Conservation (phyloP, 805 yeast genomes). For the Barnettozyma californica region DNA sequence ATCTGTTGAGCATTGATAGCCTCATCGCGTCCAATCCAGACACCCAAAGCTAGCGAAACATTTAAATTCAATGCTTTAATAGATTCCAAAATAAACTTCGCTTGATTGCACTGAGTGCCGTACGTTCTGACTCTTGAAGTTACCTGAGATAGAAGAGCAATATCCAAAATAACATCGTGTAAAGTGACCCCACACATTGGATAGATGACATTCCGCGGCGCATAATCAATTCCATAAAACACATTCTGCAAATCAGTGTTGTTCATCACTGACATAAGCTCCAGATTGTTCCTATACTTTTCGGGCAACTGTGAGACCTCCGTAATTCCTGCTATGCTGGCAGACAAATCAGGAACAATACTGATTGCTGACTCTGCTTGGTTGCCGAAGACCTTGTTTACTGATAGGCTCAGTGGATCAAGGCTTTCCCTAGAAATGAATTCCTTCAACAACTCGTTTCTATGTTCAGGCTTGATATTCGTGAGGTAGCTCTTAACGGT, state of each 20-base stretch:
- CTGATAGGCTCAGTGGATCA: background rate
- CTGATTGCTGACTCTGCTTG: background rate
- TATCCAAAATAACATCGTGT: constrained; percentile 48
- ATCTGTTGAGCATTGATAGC: constrained; percentile 43
- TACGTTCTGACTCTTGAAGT: constrained; percentile 54
- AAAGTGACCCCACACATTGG: constrained; percentile 48
- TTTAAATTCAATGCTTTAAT: constrained; percentile 45
- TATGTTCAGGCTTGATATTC: constrained; percentile 22
- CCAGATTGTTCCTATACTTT: constrained; percentile 30
- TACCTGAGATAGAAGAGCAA: constrained; percentile 51
- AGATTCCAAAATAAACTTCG: constrained; percentile 45
- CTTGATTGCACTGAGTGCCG: constrained; percentile 60
- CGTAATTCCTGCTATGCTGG: constrained; percentile 22
- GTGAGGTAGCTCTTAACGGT: constrained; percentile 27
- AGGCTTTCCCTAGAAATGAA: background rate
- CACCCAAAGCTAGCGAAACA: constrained; percentile 54
- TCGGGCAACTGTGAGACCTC: constrained; percentile 29
- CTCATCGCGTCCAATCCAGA: constrained; percentile 51
- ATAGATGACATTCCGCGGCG: constrained; percentile 47
- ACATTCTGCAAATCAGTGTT: constrained; percentile 29
- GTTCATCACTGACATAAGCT: constrained; percentile 34
- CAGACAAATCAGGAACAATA: constrained; percentile 3
- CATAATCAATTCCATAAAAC: constrained; percentile 56
- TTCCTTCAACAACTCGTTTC: constrained; percentile 17
- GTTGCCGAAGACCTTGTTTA: background rate